These are phyloP conservation scores for Jatropha curcas DNA, from an alignment of 345 rosid genomes.

Conservation along the genomic window DNA sequence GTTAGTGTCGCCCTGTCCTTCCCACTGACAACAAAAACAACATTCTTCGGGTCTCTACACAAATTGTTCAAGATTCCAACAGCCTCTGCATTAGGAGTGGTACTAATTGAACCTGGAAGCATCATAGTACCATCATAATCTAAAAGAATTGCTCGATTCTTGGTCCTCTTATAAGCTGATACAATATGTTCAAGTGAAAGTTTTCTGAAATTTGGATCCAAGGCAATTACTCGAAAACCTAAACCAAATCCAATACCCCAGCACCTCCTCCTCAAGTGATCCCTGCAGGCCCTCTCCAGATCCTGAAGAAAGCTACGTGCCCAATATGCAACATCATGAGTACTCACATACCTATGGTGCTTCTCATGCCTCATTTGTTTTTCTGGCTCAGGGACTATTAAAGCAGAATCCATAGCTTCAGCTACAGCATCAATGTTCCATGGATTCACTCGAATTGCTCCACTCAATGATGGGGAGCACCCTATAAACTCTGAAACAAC, in stretches of 20 bases:
- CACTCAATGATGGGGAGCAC: conserved; percentile 88
- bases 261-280: conserved; percentile 77
- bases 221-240: conserved; percentile 80
- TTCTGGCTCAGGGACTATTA: conserved; percentile 64
- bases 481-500: conserved; percentile 93
- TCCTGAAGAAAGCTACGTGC: conserved; percentile 91
- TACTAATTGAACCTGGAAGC: conserved; percentile 54
- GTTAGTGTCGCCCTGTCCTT: conserved; percentile 66
- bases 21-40: conserved; percentile 83
- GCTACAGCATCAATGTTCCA: conserved; percentile 92
- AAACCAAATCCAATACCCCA: conserved; percentile 98
- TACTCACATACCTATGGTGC: conserved; percentile 84
- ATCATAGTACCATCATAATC: conserved; percentile 88
- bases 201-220: conserved; percentile 90
- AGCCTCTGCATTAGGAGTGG: conserved; percentile 53
- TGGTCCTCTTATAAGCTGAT: conserved; percentile 83
- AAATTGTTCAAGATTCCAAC: conserved; percentile 61
- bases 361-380: conserved; percentile 91
- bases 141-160: conserved; percentile 77
- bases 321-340: conserved; percentile 97
- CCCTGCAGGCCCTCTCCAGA: conserved; percentile 84
- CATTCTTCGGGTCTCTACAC: conserved; percentile 73
- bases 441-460: conserved; percentile 90
- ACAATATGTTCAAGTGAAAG: conserved; percentile 85
- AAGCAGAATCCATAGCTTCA: conserved; percentile 84